phyloP scores from a whole-genome alignment of 169 alveolate genomes.

The Cyclospora cayetanensis region DNA sequence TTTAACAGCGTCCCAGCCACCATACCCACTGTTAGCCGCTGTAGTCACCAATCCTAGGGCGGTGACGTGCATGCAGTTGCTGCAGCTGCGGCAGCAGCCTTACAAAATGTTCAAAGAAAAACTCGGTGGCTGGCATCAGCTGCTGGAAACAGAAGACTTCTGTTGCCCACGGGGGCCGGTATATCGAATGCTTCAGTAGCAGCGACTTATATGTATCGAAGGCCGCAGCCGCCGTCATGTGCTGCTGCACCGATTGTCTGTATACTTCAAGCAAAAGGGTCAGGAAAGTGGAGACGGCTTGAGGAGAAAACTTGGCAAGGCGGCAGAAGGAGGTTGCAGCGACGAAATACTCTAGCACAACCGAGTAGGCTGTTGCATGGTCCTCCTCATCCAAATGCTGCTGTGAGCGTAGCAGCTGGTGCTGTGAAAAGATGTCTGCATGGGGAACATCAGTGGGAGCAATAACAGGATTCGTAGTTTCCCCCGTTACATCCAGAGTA shows the following conservation, averaged over 20 bases:
- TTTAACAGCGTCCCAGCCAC: too few relatives aligned
- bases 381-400: not conserved
- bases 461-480: too few relatives aligned
- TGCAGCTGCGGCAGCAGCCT: constrained; percentile 37
- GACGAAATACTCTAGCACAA: constrained; percentile 25
- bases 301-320: not conserved
- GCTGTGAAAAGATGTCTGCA: too few relatives aligned
- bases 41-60: not conserved
- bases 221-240: not conserved
- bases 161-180: constrained; percentile 52
- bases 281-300: constrained; percentile 46
- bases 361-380: not conserved
- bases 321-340: constrained; percentile 11
- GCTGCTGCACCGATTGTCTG: constrained; percentile 1
- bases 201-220: not conserved
- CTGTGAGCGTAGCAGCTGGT: too few relatives aligned
- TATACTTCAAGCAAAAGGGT: not conserved
- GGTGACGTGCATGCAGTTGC: constrained; percentile 25
- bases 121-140: constrained; percentile 13
- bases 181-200: constrained; percentile 37
- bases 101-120: not conserved
- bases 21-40: too few relatives aligned
- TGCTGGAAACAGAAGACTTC: not conserved
- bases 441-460: too few relatives aligned
- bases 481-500: too few relatives aligned